Evolutionary conservation across 129 eudicot species (phyloP).

Genomic region (Chrysanthemum makinoi): DNA sequence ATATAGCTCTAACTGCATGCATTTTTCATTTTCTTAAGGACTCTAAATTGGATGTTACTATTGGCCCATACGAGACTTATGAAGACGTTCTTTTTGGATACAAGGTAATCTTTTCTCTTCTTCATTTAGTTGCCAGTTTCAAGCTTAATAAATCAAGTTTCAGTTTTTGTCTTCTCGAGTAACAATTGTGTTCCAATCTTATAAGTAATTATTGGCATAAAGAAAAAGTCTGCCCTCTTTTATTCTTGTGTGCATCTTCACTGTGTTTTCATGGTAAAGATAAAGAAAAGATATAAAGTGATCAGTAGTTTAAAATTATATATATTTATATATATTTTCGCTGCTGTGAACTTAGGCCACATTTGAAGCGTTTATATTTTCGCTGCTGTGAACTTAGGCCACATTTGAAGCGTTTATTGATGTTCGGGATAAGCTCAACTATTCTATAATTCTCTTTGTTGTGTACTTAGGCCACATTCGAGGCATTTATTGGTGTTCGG

Average conservation of each 20-base stretch:
- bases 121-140: not conserved
- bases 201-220: too few relatives aligned
- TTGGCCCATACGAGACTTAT: slow-evolving; percentile 97
- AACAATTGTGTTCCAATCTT: not conserved
- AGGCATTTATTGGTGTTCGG: slow-evolving; percentile 87
- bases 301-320: too few relatives aligned
- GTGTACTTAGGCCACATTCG: slow-evolving; percentile 80
- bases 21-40: slow-evolving; percentile 46
- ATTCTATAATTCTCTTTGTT: not conserved
- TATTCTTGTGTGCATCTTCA: not conserved
- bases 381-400: slow-evolving; percentile 44
- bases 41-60: slow-evolving; percentile 93
- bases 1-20: slow-evolving; percentile 1
- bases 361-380: too few relatives aligned
- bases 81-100: slow-evolving; percentile 89
- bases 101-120: slow-evolving; percentile 52
- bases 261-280: not conserved
- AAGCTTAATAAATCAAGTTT: not conserved
- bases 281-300: too few relatives aligned
- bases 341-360: too few relatives aligned
- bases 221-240: not conserved
- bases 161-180: not conserved
- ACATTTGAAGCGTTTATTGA: slow-evolving; percentile 92
- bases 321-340: too few relatives aligned
- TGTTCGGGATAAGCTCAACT: slow-evolving; percentile 9